Percentiles rank a stretch among this genome's conserved stretches.
These are phyloP conservation scores for Achlya hypogyna DNA, from an alignment of 352 stramenopile species.

Conservation along the genomic window DNA sequence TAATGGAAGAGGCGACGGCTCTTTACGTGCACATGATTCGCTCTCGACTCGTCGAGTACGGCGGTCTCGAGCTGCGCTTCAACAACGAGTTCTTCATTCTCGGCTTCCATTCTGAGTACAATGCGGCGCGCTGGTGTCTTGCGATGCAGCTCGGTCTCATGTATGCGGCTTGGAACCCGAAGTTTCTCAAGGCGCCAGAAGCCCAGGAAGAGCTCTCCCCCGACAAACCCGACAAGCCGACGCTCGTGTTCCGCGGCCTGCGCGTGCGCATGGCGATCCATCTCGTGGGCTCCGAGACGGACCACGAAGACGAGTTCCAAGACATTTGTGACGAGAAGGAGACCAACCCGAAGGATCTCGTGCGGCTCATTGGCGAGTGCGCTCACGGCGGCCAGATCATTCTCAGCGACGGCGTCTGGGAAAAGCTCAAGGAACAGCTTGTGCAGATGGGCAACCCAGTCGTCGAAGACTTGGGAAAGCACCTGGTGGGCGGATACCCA, in stretches of 20 bases:
- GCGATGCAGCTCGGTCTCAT: conserved; percentile 77
- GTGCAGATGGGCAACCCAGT: conserved; percentile 80
- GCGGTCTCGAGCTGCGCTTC: conserved; percentile 69
- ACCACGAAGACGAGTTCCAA: conserved; percentile 11
- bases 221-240: conserved; percentile 56
- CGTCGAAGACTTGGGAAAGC: conserved; percentile 75
- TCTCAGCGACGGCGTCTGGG: conserved; percentile 77
- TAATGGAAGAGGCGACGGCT: conserved; percentile 81
- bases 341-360: conserved; percentile 11
- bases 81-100: conserved; percentile 77
- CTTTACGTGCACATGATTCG: conserved; percentile 82
- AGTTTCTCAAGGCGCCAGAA: conserved; percentile 73
- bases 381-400: conserved; percentile 78
- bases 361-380: conserved; percentile 51
- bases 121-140: conserved; percentile 80
- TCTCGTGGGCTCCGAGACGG: conserved; percentile 42
- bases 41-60: conserved; percentile 73
- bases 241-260: conserved; percentile 73
- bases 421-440: conserved; percentile 77
- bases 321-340: conserved; percentile 6
- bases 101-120: conserved; percentile 76
- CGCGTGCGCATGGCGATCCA: conserved; percentile 83
- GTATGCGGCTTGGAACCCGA: conserved; percentile 81
- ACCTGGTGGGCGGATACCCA: conserved; percentile 60
- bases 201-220: conserved; percentile 71